These are phyloP conservation scores for Fusarium proliferatum DNA, from an alignment of 2,329 filamentous ascomycete genomes.

Conservation along the genomic window DNA sequence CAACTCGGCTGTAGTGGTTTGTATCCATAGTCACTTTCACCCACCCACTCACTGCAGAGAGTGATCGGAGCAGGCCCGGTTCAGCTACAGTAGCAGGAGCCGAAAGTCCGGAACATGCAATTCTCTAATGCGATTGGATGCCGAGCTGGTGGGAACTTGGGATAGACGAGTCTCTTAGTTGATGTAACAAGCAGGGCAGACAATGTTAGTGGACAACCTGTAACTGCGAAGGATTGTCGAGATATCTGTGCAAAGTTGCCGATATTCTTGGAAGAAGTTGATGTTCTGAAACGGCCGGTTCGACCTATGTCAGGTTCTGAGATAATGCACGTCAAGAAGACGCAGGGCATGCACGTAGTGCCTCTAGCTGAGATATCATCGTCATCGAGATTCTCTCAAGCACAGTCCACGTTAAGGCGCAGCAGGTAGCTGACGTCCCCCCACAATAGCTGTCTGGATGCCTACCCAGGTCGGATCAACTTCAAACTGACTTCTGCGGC, in stretches of 20 bases:
- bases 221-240: neutral
- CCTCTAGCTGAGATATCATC: slow-evolving; percentile 2
- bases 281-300: slow-evolving; percentile 10
- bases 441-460: slow-evolving; percentile 16
- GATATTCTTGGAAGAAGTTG: neutral
- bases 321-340: neutral
- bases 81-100: slow-evolving; percentile 11
- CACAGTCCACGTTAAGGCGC: slow-evolving; percentile 3
- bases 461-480: neutral
- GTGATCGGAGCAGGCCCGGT: neutral
- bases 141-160: slow-evolving; percentile 19
- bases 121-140: slow-evolving; percentile 25
- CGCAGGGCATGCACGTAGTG: neutral
- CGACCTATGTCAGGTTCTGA: slow-evolving; percentile 3
- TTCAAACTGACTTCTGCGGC: slow-evolving; percentile 2
- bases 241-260: neutral
- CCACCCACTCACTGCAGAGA: slow-evolving; percentile 7
- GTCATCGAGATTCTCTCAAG: neutral
- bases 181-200: slow-evolving; percentile 4
- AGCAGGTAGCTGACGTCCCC: neutral
- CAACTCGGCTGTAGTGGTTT: neutral
- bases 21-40: neutral
- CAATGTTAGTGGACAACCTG: neutral
- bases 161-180: slow-evolving; percentile 10
- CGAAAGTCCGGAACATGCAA: slow-evolving; percentile 8